Conservation (phyloP, 2,329 filamentous ascomycete species). For the Penicillium sp. region DNA sequence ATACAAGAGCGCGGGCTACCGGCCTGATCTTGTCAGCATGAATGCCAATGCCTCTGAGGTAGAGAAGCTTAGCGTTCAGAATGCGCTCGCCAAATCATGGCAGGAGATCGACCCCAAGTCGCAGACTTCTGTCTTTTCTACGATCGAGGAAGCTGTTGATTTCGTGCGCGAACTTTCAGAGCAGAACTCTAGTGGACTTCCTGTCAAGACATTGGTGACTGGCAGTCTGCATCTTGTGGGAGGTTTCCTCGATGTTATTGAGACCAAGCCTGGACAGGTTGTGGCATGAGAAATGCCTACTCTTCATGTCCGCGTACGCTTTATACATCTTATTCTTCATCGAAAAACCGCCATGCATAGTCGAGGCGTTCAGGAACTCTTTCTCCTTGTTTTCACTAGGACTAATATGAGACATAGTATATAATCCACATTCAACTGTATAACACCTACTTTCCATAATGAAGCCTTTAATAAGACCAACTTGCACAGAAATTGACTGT, state of each 20-base stretch:
- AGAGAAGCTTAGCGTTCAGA: conserved; percentile 61
- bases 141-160: conserved; percentile 66
- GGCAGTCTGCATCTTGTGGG: conserved; percentile 84
- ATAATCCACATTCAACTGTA: neutral
- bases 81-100: conserved; percentile 61
- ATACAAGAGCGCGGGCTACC: conserved; percentile 58
- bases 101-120: conserved; percentile 49
- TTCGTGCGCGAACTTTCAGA: conserved; percentile 48
- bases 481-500: too few relatives aligned
- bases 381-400: neutral
- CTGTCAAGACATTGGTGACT: conserved; percentile 67
- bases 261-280: conserved; percentile 37
- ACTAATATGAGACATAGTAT: neutral
- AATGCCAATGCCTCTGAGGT: conserved; percentile 59
- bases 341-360: neutral
- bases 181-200: conserved; percentile 33
- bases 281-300: neutral
- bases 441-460: too few relatives aligned
- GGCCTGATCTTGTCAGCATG: conserved; percentile 60
- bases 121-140: conserved; percentile 56
- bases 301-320: neutral
- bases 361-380: neutral
- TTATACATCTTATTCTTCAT: neutral
- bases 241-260: conserved; percentile 69
- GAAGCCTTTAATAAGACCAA: too few relatives aligned